Evolutionary conservation across 306 rosid genomes (phyloP).

Genomic region (Dryas octopetala): DNA sequence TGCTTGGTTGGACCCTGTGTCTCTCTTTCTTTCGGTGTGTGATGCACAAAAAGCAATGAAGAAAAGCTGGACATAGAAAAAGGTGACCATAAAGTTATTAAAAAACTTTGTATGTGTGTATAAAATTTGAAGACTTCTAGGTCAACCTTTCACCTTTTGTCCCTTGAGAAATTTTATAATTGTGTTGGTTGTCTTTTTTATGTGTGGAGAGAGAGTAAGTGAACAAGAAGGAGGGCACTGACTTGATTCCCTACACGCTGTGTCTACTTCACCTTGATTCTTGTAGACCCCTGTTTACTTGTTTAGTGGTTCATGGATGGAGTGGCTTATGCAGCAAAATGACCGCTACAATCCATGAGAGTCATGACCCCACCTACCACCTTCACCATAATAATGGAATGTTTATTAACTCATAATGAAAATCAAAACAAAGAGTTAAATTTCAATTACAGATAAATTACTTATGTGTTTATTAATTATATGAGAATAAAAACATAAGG

Average conservation of each 20-base stretch:
- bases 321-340: conserved; percentile 21
- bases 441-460: too few species aligned
- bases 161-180: neutral
- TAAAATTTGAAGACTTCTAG: conserved; percentile 4
- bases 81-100: neutral
- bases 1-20: neutral
- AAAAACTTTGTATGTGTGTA: conserved; percentile 8
- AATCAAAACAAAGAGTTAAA: too few species aligned
- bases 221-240: conserved; percentile 9
- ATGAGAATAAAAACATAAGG: too few species aligned
- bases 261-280: conserved; percentile 20
- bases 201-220: neutral
- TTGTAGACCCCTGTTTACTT: conserved; percentile 28
- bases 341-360: conserved; percentile 12
- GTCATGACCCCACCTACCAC: neutral
- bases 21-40: neutral
- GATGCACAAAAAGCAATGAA: conserved; percentile 35
- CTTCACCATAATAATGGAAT: too few species aligned
- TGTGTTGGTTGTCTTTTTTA: conserved; percentile 12
- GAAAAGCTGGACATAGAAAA: conserved; percentile 11
- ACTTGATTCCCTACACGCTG: conserved; percentile 7
- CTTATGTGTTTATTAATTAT: too few species aligned
- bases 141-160: conserved; percentile 26
- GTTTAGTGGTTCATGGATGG: neutral
- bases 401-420: too few species aligned